These are phyloP conservation scores for Aspergillus sojae DNA, from an alignment of 2,329 filamentous ascomycete genomes.

Conservation along the genomic window DNA sequence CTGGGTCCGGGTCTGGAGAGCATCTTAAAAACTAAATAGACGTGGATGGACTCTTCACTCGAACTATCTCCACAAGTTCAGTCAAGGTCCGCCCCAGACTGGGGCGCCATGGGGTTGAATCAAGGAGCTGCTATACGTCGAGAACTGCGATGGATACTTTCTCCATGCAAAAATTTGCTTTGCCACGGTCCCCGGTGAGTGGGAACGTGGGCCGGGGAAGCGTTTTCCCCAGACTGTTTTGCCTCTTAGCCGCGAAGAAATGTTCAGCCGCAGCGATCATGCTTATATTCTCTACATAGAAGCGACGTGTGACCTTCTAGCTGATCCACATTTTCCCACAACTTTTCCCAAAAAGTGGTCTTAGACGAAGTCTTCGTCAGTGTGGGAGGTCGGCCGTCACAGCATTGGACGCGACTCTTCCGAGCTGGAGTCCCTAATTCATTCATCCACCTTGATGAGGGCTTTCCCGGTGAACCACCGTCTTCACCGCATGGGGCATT, in stretches of 20 bases:
- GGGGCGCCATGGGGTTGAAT: conserved; percentile 33
- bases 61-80: conserved; percentile 30
- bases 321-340: background rate
- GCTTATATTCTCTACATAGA: background rate
- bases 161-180: conserved; percentile 11
- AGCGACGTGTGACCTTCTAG: background rate
- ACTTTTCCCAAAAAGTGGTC: background rate
- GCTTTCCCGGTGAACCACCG: background rate
- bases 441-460: background rate
- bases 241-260: conserved; percentile 23
- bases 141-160: conserved; percentile 13
- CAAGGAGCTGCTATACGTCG: conserved; percentile 21
- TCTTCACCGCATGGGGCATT: background rate
- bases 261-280: conserved; percentile 29
- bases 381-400: background rate
- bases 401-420: background rate
- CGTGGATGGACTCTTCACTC: conserved; percentile 24
- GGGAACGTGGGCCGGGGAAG: conserved; percentile 31
- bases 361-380: background rate
- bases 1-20: conserved; percentile 16
- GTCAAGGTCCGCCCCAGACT: conserved; percentile 28
- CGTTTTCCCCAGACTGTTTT: conserved; percentile 31
- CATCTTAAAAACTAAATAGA: conserved; percentile 11
- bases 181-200: conserved; percentile 13
- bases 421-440: background rate